Conservation (phyloP, 208 protist genomes). For the Trypanosoma mega region DNA sequence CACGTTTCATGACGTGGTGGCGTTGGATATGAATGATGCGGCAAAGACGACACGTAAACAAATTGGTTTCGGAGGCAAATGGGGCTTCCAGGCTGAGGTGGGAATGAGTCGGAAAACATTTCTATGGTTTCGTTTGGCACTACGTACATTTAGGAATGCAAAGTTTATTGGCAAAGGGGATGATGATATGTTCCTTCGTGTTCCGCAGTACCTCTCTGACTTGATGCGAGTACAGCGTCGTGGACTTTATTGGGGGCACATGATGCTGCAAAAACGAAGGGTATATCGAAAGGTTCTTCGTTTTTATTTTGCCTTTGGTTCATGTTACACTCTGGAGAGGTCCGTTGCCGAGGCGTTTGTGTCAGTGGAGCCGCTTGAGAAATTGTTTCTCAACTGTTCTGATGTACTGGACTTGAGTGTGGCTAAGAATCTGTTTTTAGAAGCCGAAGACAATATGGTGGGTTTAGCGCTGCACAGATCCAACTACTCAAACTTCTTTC, state of each 20-base stretch:
- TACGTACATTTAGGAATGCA: constrained; percentile 21
- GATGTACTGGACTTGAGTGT: no score
- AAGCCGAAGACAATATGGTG: constrained; percentile 18
- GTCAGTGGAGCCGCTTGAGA: constrained; percentile 8
- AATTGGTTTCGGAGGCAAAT: constrained; percentile 11
- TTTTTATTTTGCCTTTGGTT: constrained; percentile 10
- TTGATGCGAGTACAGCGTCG: constrained; percentile 14
- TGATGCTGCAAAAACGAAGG: neutral
- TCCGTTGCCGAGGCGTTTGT: neutral
- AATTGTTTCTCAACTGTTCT: no score
- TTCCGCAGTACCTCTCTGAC: constrained; percentile 44
- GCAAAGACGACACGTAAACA: constrained; percentile 23
- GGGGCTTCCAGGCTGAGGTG: constrained; percentile 31
- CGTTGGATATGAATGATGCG: constrained; percentile 34
- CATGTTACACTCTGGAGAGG: neutral
- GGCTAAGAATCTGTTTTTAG: no score
- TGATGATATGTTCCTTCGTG: constrained; percentile 44
- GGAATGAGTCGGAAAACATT: constrained; percentile 36
- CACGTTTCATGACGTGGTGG: constrained; percentile 26
- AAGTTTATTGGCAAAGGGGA: constrained; percentile 43
- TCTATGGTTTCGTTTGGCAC: constrained; percentile 32
- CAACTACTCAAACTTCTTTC: neutral
- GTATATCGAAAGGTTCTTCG: neutral
- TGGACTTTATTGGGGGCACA: constrained; percentile 15
- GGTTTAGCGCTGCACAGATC: neutral